These are phyloP conservation scores for Vigna reflexopilosa DNA, from an alignment of 306 rosid genomes.

Conservation along the genomic window DNA sequence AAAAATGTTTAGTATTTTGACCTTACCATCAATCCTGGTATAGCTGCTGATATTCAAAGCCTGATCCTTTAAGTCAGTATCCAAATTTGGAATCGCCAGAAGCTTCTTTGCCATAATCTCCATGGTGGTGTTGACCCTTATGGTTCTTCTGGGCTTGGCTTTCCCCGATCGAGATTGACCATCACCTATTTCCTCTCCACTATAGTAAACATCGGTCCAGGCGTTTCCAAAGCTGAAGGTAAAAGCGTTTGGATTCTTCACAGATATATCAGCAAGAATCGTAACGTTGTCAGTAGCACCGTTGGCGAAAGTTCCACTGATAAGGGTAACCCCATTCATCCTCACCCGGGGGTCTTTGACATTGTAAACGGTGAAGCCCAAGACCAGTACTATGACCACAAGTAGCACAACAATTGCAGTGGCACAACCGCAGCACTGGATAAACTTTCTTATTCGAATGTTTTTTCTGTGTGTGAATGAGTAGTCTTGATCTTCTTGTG, in stretches of 20 bases:
- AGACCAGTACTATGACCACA: conserved; percentile 44
- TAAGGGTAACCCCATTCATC: conserved; percentile 14
- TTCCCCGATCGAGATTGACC: conserved; percentile 39
- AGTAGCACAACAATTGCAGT: conserved; percentile 52
- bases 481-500: conserved; percentile 11
- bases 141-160: conserved; percentile 36
- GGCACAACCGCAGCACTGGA: conserved; percentile 50
- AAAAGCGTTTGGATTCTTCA: conserved; percentile 50
- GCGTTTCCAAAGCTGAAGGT: conserved; percentile 36
- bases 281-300: neutral
- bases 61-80: neutral
- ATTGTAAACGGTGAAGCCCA: conserved; percentile 59
- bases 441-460: conserved; percentile 12
- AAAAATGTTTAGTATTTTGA: conserved; percentile 43
- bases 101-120: conserved; percentile 8
- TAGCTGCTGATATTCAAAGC: conserved; percentile 46
- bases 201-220: conserved; percentile 34
- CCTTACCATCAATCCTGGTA: conserved; percentile 41
- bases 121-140: conserved; percentile 44
- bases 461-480: neutral
- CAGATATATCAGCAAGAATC: conserved; percentile 37
- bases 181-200: conserved; percentile 31
- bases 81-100: neutral
- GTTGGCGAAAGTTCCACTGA: conserved; percentile 1
- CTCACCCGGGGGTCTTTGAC: conserved; percentile 53